phyloP scores from a whole-genome alignment of 257 asterid species.

The Cordia subcordata region DNA sequence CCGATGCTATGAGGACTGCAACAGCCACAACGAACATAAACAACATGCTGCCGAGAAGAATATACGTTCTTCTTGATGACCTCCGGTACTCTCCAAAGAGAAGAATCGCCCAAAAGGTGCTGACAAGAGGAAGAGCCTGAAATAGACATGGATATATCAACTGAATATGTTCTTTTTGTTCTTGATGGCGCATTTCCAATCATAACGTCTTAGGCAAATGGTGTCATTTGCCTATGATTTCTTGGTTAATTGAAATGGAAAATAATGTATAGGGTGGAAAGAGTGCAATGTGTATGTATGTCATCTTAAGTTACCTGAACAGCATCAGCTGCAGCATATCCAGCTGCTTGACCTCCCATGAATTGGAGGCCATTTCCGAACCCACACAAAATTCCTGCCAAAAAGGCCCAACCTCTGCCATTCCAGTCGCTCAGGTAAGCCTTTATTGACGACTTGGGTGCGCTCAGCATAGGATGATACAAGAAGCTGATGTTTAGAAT shows the following conservation, averaged over 20 bases:
- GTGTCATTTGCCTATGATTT: too few species aligned
- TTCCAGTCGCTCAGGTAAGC: constrained; percentile 74
- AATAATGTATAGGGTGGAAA: too few species aligned
- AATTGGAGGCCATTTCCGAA: constrained; percentile 96
- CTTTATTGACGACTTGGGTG: constrained; percentile 67
- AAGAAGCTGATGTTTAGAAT: constrained; percentile 69
- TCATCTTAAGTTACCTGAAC: constrained; percentile 58
- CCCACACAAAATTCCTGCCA: constrained; percentile 85
- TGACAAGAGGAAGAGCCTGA: constrained; percentile 90
- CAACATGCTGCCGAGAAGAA: constrained; percentile 57
- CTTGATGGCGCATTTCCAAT: too few species aligned
- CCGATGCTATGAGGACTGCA: constrained; percentile 78
- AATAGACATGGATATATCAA: constrained; percentile 1
- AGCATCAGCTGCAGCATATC: constrained; percentile 99
- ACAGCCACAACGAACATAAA: constrained; percentile 78
- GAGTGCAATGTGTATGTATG: neutral
- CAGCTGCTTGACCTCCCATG: constrained; percentile 99
- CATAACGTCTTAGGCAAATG: too few species aligned
- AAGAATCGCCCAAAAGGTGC: constrained; percentile 86
- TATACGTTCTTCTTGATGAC: constrained; percentile 69
- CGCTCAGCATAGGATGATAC: constrained; percentile 51
- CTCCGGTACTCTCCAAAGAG: constrained; percentile 77
- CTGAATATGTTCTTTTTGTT: too few species aligned
- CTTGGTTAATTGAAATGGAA: too few species aligned
- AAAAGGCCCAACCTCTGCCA: constrained; percentile 86